Percentiles rank a stretch among this genome's conserved stretches.
phyloP scores from a whole-genome alignment of 768 basidiomycete species.

The Candolleomyces eurysporus region DNA sequence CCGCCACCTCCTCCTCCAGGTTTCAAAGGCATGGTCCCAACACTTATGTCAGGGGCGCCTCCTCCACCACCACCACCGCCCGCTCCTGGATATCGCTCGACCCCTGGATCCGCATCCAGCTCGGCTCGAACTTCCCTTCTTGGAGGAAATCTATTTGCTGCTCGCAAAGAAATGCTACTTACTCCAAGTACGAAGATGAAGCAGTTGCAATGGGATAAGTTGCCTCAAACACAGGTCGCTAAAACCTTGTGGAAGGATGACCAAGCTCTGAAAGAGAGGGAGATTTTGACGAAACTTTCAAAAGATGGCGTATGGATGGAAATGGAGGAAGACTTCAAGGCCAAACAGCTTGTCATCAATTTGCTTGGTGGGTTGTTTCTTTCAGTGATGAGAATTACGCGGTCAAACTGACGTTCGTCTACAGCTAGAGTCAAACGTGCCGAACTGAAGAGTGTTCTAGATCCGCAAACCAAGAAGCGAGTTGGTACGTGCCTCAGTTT shows the following conservation, averaged over 20 bases:
- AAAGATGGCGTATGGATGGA: constrained; percentile 87
- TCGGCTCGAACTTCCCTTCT: constrained; percentile 63
- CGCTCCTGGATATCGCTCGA: constrained; percentile 25
- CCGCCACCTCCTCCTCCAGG: constrained; percentile 35
- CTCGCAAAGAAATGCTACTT: constrained; percentile 82
- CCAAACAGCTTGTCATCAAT: constrained; percentile 90
- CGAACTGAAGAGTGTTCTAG: constrained; percentile 88
- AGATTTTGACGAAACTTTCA: constrained; percentile 81
- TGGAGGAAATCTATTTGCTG: constrained; percentile 54
- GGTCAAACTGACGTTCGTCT: constrained; percentile 9
- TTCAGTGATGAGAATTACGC: background rate
- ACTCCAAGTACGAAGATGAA: constrained; percentile 93
- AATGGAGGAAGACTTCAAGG: constrained; percentile 98
- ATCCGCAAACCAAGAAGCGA: constrained; percentile 87
- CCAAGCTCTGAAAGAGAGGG: constrained; percentile 62
- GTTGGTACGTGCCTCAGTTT: constrained; percentile 62
- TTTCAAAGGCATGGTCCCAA: constrained; percentile 14
- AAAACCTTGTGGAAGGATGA: constrained; percentile 88
- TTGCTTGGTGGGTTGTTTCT: constrained; percentile 63
- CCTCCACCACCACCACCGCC: constrained; percentile 41
- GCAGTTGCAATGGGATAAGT: constrained; percentile 97
- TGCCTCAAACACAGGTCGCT: constrained; percentile 82
- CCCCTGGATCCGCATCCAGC: constrained; percentile 34
- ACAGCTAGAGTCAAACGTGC: constrained; percentile 81
- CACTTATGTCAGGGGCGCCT: constrained; percentile 17